These are phyloP conservation scores for Linnemannia schmuckeri DNA, from an alignment of 192 early-diverging fungal species.

Conservation along the genomic window DNA sequence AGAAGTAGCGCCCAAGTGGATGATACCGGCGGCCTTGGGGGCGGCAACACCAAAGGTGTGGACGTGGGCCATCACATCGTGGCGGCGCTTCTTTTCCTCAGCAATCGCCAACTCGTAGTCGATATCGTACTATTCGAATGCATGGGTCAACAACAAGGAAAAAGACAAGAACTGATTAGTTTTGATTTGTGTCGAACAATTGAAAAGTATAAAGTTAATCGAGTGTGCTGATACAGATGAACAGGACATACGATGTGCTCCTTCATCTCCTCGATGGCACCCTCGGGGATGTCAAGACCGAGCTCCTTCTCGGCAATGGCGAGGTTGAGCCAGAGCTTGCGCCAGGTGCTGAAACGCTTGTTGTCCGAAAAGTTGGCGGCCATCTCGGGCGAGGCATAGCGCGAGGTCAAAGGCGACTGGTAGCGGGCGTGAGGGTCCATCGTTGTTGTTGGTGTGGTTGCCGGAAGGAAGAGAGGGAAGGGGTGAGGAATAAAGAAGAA, in stretches of 20 bases:
- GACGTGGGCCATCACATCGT: slow-evolving; percentile 99
- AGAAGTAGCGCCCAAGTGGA: slow-evolving; percentile 97
- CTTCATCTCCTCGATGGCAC: slow-evolving; percentile 91
- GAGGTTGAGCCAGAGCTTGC: slow-evolving; percentile 94
- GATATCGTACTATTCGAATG: slow-evolving; percentile 69
- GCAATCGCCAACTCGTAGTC: slow-evolving; percentile 90
- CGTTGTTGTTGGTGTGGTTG: background rate
- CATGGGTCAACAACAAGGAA: background rate
- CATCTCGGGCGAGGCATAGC: slow-evolving; percentile 98
- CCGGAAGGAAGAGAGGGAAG: background rate
- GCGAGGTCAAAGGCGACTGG: slow-evolving; percentile 94
- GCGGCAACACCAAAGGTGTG: slow-evolving; percentile 92
- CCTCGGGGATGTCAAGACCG: slow-evolving; percentile 88
- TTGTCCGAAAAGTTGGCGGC: slow-evolving; percentile 95
- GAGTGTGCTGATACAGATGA: background rate
- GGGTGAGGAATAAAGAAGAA: background rate
- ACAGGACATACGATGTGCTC: slow-evolving; percentile 71
- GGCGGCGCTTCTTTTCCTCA: slow-evolving; percentile 94
- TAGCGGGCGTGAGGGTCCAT: slow-evolving; percentile 85
- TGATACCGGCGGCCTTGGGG: slow-evolving; percentile 92
- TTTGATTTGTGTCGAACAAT: background rate
- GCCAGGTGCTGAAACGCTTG: slow-evolving; percentile 97
- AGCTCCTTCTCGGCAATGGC: slow-evolving; percentile 94
- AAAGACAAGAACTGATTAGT: background rate
- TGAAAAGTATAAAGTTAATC: too few species aligned